Evolutionary conservation across 1,284 basidiomycete genomes (phyloP), one percentile per base, ranked within the genome.

Genomic region (Golubevia sp.): DNA sequence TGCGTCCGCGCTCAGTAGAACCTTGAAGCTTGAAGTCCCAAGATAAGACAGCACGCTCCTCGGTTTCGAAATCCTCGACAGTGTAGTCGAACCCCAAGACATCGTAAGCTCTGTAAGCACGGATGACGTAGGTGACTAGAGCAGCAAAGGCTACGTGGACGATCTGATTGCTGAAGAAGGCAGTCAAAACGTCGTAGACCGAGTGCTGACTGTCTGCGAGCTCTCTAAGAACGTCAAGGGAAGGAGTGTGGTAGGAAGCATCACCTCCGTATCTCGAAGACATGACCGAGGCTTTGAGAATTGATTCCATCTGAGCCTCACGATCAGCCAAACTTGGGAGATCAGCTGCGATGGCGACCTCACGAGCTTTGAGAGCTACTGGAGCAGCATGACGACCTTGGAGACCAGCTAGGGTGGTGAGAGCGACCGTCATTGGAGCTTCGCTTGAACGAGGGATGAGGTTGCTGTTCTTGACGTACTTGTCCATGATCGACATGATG

Each of bases 321-420:
- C 97, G 92, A 84, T 99, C 97, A 79, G 96, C 93, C 81, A 94
- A 95, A 44, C 94, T 97, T 15, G 97, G 97, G 89, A 99, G 91
- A 84, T 96, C 93, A 58, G 93, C 93, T 34, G 92, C 88, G 76
- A 99, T 97, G 66, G 97, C 88, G 8, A 98, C 97, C 86, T 99
- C 97, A 58, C 97, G 92, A 55, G 97, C 96, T 86, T 97, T 99
- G 76, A 99, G 87, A 2, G 95, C 90, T 20, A 83, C 77, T 11
- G 80, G 77, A 11, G 80, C 79, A 13, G 76, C 73, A 24, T 66
- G 56, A 65, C 74, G 58, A 97, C 94, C 74, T 90, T 88, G 51
- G 90, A 99, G 88, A 48, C 88, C 88, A 56, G 95, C 92, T 55
- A 97, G 88, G 24, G 68, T 52, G 30, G 69, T 66, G 56, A 83